Percentiles rank a stretch among this genome's conserved stretches.
Conservation (phyloP, 2,329 filamentous ascomycete genomes). For the Sporothrix variecibatus region DNA sequence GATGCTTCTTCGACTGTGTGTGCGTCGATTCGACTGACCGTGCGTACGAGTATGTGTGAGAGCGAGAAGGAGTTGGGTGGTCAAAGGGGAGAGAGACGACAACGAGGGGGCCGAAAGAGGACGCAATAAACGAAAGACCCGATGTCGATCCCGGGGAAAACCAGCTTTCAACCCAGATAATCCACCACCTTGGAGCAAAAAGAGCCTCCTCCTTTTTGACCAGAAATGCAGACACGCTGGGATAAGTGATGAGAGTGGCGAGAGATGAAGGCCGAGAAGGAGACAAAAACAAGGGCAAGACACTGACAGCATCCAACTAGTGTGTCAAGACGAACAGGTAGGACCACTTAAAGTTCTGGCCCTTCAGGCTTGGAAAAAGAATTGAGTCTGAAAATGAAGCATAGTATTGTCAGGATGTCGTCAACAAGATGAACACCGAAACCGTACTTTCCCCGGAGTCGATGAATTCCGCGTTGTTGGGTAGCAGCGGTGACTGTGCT, state of each 20-base stretch:
- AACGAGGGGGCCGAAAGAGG: background rate
- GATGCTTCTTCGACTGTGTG: background rate
- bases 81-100: background rate
- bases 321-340: background rate
- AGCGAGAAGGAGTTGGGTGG: background rate
- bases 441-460: background rate
- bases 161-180: slow-evolving; percentile 10
- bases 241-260: background rate
- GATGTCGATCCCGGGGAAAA: slow-evolving; percentile 22
- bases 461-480: background rate
- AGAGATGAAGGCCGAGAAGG: background rate
- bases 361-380: too few species aligned
- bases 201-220: background rate
- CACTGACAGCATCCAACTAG: background rate
- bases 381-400: background rate
- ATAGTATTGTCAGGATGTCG: background rate
- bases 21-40: background rate
- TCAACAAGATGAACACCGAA: background rate
- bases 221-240: background rate
- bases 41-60: background rate
- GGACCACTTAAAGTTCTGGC: background rate
- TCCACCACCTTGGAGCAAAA: background rate
- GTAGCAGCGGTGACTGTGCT: background rate
- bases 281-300: background rate
- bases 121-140: slow-evolving; percentile 4